Evolutionary conservation across 495 filamentous ascomycete genomes (phyloP), one percentile per base, ranked within the genome.

Genomic region (Trichoderma virens): DNA sequence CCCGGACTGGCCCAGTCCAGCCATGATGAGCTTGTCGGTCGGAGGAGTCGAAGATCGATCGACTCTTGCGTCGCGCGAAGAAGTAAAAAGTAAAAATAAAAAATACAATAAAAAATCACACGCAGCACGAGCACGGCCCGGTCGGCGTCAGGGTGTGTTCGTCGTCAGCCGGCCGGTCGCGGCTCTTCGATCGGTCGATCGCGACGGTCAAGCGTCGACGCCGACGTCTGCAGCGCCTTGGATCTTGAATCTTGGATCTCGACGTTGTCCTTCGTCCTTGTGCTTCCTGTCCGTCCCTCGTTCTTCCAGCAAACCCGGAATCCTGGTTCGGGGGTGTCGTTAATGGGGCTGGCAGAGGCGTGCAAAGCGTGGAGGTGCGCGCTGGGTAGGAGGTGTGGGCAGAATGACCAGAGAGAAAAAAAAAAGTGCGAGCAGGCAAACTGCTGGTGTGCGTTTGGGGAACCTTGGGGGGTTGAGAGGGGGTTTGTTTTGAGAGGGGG

Each of bases 1-100:
- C 66, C 73, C 73, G 59, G 71, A 62, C 65, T 70, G 73, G 64
- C 71, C 70, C 65, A 73, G 69, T 67, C 67, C 67, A 65, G 73
- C 72, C 73, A 75, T 75, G 73, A 65, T 70, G 68, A 51, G 7
- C 23, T 56, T 13, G 32, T 35, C 18, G 23, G 18, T 38, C 25
- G 62, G 39, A 6, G n/a, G n/a, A n/a, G n/a, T n/a, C n/a, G n/a
- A n/a, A n/a, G n/a, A n/a, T n/a, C n/a, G n/a, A n/a, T n/a, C n/a
- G n/a, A n/a, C n/a, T n/a, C n/a, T n/a, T n/a, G n/a, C n/a, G 9
- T 45, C 41, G 20, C 47, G 62, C n/a, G n/a, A n/a, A n/a, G 51
- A 30, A 31, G 23, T 2, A 7, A 56, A 14, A 41, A 39, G n/a
- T 11, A 62, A 39, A 2, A 23, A n/a, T 5, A 7, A 62, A 28